These are phyloP conservation scores for Trypanosoma rangeli DNA, from an alignment of 208 protist genomes.

Conservation along the genomic window DNA sequence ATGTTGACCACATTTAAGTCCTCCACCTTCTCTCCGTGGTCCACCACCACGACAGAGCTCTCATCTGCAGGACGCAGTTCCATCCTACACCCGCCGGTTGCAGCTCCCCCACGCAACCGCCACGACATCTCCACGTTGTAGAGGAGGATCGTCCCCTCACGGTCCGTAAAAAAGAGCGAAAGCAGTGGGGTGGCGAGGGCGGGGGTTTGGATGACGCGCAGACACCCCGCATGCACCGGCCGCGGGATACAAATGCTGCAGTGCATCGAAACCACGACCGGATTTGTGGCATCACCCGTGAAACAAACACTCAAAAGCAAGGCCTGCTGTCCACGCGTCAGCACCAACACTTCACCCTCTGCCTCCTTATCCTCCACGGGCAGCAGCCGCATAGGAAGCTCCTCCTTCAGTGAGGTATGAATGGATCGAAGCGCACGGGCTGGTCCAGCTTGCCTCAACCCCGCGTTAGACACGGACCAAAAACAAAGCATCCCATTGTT, in stretches of 20 bases:
- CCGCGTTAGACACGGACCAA: conserved; percentile 29
- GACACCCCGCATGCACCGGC: conserved; percentile 23
- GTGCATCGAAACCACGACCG: conserved; percentile 26
- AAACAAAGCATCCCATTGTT: conserved; percentile 73
- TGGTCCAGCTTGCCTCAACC: conserved; percentile 17
- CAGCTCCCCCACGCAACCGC: conserved; percentile 26
- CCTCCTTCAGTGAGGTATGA: conserved; percentile 21
- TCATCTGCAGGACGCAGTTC: conserved; percentile 43
- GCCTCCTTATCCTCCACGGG: conserved; percentile 10
- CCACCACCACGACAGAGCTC: conserved; percentile 50
- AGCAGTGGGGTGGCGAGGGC: conserved; percentile 50
- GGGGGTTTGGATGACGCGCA: conserved; percentile 23
- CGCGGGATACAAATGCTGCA: conserved; percentile 26
- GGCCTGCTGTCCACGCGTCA: conserved; percentile 23
- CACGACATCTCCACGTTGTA: conserved; percentile 79
- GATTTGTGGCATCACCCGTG: conserved; percentile 9
- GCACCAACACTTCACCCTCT: conserved; percentile 17
- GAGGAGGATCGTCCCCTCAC: conserved; percentile 58
- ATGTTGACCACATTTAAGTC: conserved; percentile 47
- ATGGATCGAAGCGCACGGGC: conserved; percentile 15
- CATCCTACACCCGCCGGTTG: conserved; percentile 30
- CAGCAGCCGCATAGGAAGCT: conserved; percentile 21
- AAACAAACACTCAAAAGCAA: conserved; percentile 16
- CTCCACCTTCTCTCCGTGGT: conserved; percentile 47
- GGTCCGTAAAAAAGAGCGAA: conserved; percentile 56